These are phyloP conservation scores for Parasarocladium wereldwijsianum DNA, from an alignment of 2,329 filamentous ascomycete genomes.

Conservation along the genomic window DNA sequence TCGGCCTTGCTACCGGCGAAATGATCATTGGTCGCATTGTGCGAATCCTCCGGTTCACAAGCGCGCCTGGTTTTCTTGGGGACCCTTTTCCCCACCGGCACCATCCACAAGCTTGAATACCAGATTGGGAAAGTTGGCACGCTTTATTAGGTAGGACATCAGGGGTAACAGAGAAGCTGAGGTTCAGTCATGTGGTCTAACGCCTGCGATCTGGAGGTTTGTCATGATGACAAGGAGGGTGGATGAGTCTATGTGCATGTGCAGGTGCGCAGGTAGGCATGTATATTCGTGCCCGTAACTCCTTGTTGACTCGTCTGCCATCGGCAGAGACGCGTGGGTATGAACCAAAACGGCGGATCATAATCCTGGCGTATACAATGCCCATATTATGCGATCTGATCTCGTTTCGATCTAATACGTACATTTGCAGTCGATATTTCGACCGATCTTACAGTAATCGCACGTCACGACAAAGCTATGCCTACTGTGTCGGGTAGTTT, in stretches of 20 bases:
- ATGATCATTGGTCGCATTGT: neutral
- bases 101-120: neutral
- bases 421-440: too few relatives aligned
- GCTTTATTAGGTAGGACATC: neutral
- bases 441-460: too few relatives aligned
- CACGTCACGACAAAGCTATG: too few relatives aligned
- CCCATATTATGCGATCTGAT: too few relatives aligned
- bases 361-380: too few relatives aligned
- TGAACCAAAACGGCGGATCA: too few relatives aligned
- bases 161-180: neutral
- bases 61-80: neutral
- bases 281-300: neutral
- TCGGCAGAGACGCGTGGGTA: too few relatives aligned
- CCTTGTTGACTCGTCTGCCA: too few relatives aligned
- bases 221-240: neutral
- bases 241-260: neutral
- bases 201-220: neutral
- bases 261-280: neutral
- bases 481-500: too few relatives aligned
- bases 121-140: neutral
- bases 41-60: neutral
- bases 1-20: slow-evolving; percentile 4
- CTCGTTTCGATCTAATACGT: too few relatives aligned
- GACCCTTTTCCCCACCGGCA: slow-evolving; percentile 2
- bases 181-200: neutral